Conservation (phyloP, 2,329 filamentous ascomycete species). For the Claviceps quebecensis region DNA sequence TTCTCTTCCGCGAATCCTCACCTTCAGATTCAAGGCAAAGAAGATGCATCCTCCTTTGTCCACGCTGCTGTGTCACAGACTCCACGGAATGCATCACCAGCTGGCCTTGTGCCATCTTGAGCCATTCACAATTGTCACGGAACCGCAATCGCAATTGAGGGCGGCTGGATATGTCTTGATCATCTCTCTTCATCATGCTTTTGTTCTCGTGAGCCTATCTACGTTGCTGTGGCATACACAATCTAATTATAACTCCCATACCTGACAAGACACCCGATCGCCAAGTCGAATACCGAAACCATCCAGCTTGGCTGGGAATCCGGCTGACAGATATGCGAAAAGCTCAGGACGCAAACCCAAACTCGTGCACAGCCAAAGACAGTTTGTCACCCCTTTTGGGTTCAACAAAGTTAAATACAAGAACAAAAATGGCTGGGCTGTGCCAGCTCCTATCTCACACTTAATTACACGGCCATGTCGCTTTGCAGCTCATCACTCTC, state of each 20-base stretch:
- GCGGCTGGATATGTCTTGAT: neutral
- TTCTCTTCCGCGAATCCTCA: too few species aligned
- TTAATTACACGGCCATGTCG: conserved; percentile 7
- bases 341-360: neutral
- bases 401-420: neutral
- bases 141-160: neutral
- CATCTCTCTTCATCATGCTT: neutral
- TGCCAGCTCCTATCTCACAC: neutral
- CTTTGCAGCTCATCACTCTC: conserved; percentile 12
- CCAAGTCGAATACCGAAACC: neutral
- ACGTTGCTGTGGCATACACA: neutral
- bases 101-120: neutral
- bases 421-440: neutral
- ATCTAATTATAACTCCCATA: neutral
- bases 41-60: too few species aligned
- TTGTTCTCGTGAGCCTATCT: neutral
- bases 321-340: neutral
- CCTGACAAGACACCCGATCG: neutral
- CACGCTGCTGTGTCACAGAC: neutral
- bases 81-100: neutral
- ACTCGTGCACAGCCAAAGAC: neutral
- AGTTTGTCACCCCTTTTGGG: neutral
- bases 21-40: too few species aligned
- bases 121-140: neutral
- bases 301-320: neutral